Evolutionary conservation across 1,284 basidiomycete species (phyloP).

Genomic region (Hymenochaete sp.): DNA sequence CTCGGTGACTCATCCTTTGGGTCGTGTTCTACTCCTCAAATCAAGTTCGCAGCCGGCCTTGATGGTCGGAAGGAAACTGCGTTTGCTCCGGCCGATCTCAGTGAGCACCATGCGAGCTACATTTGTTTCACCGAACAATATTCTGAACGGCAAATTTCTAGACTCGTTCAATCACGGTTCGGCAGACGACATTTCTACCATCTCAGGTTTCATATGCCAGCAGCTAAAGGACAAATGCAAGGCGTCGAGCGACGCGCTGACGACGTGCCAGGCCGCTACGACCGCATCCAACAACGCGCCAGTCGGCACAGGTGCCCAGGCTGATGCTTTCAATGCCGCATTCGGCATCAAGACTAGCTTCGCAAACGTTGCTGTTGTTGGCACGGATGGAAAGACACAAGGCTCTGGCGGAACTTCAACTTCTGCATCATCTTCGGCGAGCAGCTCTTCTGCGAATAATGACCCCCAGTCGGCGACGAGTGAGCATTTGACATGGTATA

Average conservation of each 20-base stretch:
- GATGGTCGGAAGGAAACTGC: slow-evolving; percentile 20
- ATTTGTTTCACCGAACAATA: no score
- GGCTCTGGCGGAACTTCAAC: neutral
- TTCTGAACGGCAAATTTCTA: no score
- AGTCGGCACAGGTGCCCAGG: slow-evolving; percentile 17
- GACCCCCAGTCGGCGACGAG: slow-evolving; percentile 5
- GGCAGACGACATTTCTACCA: slow-evolving; percentile 18
- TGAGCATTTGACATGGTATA: slow-evolving; percentile 5
- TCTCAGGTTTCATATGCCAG: slow-evolving; percentile 20
- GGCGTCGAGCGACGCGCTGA: slow-evolving; percentile 13
- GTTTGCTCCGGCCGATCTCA: slow-evolving; percentile 19
- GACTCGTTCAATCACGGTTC: slow-evolving; percentile 18
- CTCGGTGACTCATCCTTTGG: slow-evolving; percentile 25
- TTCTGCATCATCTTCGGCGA: neutral
- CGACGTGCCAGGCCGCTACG: slow-evolving; percentile 13
- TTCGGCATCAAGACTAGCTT: slow-evolving; percentile 14
- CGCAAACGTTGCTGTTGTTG: slow-evolving; percentile 4
- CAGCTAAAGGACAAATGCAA: slow-evolving; percentile 19
- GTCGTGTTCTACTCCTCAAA: slow-evolving; percentile 18
- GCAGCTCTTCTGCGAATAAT: neutral
- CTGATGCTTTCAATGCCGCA: slow-evolving; percentile 15
- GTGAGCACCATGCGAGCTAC: slow-evolving; percentile 10
- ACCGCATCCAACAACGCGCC: slow-evolving; percentile 16
- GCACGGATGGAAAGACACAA: slow-evolving; percentile 2
- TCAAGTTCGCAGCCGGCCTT: slow-evolving; percentile 20